Base-by-base conservation (phyloP, 352 stramenopile species). In the Pythium vanterpoolii region DNA sequence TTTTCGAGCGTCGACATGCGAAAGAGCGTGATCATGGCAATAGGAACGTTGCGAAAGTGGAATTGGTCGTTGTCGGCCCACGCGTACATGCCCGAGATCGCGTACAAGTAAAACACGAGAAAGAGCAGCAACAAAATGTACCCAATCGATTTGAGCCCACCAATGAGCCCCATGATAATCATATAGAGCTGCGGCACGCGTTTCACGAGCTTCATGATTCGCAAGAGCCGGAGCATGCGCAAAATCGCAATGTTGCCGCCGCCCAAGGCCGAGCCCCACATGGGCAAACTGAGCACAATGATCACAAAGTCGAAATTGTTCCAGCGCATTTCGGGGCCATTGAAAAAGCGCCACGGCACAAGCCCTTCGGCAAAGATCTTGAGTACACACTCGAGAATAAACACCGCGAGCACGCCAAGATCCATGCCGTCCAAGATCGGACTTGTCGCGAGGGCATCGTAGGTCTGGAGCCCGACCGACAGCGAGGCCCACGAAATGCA, bases 161-260 rank as follows among this genome's bases (percentile, higher is more conserved):
- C 84, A 28, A 97, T 90, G 19, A 97, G 79, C 0, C 87, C 89
- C 76, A 96, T 93, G 43, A 96, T 80, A 64, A 97, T 95, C 73
- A 97, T 90, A 60, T 90, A 90, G n/a, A 97, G 73, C 68, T 96
- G 83, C 16, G 89, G 89, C 23, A 97, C 75, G 7, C 80, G 73
- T 71, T 96, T 95, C 47, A 96, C 83, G 3, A 97, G 75, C 50
- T 97, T 96, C 72, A 96, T 87, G 61, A 96, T 92, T 24, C 87
- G 83, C 70, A 96, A 79, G 3, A 97, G 64, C 30, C 89, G 78
- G 14, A 96, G 65, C 72, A 97, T 87, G 5, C 87, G 74, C 44
- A 97, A 66, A 58, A 97, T 87, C 18, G 73, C 76, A 39, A 96
- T 86, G 59, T 83, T 93, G 39, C 76, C 74, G 11, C 83, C 83